phyloP scores from a whole-genome alignment of 805 yeast species.

The Scheffersomyces lignosus region DNA sequence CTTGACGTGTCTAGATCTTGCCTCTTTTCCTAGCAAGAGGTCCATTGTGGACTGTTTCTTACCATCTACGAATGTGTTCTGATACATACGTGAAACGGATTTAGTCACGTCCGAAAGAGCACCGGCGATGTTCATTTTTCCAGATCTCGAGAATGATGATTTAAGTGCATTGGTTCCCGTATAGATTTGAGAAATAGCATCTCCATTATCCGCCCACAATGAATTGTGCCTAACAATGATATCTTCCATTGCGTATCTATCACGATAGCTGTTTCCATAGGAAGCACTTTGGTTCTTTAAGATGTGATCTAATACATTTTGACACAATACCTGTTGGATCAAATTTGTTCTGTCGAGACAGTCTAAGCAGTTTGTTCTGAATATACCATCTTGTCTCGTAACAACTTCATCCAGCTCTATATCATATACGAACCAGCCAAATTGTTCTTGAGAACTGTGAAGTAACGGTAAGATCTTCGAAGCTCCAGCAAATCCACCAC shows the following conservation, averaged over 20 bases:
- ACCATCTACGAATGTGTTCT: conserved; percentile 92
- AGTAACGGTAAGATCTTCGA: conserved; percentile 62
- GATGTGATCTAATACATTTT: conserved; percentile 57
- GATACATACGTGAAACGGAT: conserved; percentile 91
- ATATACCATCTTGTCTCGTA: conserved; percentile 84
- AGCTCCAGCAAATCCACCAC: conserved; percentile 86
- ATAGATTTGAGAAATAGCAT: conserved; percentile 62
- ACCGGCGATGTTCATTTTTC: conserved; percentile 95
- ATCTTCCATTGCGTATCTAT: conserved; percentile 40
- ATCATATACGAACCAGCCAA: conserved; percentile 83
- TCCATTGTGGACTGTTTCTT: conserved; percentile 90
- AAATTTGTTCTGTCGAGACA: conserved; percentile 94
- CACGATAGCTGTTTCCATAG: conserved; percentile 20
- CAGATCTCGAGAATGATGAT: conserved; percentile 90
- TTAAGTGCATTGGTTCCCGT: conserved; percentile 80
- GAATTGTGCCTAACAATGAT: conserved; percentile 37
- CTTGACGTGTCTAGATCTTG: conserved; percentile 62
- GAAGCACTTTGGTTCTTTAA: conserved; percentile 23
- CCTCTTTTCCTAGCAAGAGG: conserved; percentile 75
- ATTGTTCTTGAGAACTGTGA: conserved; percentile 65
- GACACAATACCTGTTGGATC: conserved; percentile 80
- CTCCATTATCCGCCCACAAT: conserved; percentile 71
- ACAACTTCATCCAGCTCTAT: conserved; percentile 50
- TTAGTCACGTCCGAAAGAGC: conserved; percentile 97
- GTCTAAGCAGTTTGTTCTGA: conserved; percentile 91